phyloP scores from a whole-genome alignment of 805 yeast species.

The Zygotorulaspora florentina region DNA sequence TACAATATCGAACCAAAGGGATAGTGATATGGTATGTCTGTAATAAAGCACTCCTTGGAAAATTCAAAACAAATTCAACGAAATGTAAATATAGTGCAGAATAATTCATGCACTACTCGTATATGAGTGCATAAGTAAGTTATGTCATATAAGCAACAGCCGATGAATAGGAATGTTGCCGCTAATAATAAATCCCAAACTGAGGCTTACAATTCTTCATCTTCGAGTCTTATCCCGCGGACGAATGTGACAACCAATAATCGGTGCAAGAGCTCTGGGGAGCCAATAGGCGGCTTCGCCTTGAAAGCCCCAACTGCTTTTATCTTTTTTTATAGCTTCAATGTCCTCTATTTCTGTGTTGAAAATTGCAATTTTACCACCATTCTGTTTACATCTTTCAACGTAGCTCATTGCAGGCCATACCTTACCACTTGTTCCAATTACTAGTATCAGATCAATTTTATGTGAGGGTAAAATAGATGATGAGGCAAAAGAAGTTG shows the following conservation, averaged over 20 bases:
- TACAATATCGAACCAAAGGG: no score
- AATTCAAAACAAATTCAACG: no score
- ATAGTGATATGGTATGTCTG: no score
- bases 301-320: slow-evolving; percentile 60
- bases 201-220: not conserved
- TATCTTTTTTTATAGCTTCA: slow-evolving; percentile 40
- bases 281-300: slow-evolving; percentile 77
- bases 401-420: slow-evolving; percentile 95
- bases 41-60: no score
- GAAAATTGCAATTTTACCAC: slow-evolving; percentile 82
- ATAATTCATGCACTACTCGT: no score
- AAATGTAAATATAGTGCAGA: no score
- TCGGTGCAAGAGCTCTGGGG: slow-evolving; percentile 61
- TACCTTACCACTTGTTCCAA: slow-evolving; percentile 80
- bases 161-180: no score
- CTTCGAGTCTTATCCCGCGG: slow-evolving; percentile 12
- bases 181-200: no score
- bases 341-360: slow-evolving; percentile 60
- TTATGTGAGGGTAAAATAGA: slow-evolving; percentile 15
- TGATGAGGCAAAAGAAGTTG: slow-evolving; percentile 29
- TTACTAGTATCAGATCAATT: slow-evolving; percentile 72
- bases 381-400: slow-evolving; percentile 64
- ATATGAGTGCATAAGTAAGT: no score
- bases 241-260: slow-evolving; percentile 33
- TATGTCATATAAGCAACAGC: no score